Evolutionary conservation across 257 asterid genomes (phyloP).

Genomic region (Fraxinus cuspidata): DNA sequence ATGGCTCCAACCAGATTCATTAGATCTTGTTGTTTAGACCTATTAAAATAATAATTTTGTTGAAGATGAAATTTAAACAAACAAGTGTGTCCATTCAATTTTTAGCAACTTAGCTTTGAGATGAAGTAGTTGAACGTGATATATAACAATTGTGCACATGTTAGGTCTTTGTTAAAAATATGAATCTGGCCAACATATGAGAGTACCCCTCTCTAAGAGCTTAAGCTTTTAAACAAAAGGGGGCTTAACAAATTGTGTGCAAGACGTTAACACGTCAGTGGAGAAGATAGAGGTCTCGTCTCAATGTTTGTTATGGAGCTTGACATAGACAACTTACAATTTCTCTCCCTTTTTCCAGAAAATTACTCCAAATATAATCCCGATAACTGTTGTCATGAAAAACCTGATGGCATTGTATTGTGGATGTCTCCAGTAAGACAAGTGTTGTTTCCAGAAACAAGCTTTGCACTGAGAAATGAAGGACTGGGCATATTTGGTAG

Average conservation of each 20-base stretch:
- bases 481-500: neutral
- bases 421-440: slow-evolving; percentile 2
- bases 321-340: neutral
- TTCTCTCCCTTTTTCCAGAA: neutral
- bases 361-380: neutral
- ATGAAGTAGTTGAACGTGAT: neutral
- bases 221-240: neutral
- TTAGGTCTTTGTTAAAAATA: too few species aligned
- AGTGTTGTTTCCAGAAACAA: slow-evolving; percentile 4
- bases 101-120: neutral
- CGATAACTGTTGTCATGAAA: slow-evolving; percentile 1
- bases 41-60: neutral
- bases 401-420: slow-evolving; percentile 7
- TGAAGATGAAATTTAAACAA: neutral
- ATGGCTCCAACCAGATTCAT: slow-evolving; percentile 36
- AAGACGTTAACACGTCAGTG: neutral
- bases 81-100: neutral
- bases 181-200: neutral
- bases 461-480: slow-evolving; percentile 1
- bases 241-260: neutral
- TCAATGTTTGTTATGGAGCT: neutral
- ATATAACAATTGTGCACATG: neutral
- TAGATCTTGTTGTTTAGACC: slow-evolving; percentile 25
- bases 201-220: neutral
- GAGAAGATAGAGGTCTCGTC: neutral